Evolutionary conservation across 2,329 filamentous ascomycete genomes (phyloP).

Genomic region (Penicillium decumbens): DNA sequence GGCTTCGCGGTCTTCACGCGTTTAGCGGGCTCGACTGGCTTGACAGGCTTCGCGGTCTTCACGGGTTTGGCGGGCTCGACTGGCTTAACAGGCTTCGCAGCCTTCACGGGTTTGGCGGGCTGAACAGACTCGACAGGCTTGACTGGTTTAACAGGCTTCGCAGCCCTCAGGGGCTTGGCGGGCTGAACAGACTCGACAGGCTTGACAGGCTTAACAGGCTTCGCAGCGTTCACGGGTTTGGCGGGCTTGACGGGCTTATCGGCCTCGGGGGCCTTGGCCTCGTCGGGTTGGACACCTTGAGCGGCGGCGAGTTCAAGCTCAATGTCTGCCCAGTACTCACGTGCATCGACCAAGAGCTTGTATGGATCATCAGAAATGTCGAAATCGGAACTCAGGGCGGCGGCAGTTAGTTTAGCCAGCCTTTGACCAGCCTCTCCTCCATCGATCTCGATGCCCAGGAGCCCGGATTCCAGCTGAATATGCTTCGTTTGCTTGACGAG

Average conservation of each 20-base stretch:
- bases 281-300: neutral
- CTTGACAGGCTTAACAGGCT: neutral
- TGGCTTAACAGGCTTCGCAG: no score
- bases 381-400: slow-evolving; percentile 12
- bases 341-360: slow-evolving; percentile 3
- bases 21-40: no score
- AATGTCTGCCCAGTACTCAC: neutral
- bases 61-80: no score
- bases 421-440: slow-evolving; percentile 3
- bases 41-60: no score
- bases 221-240: no score
- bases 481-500: slow-evolving; percentile 1
- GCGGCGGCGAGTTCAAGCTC: neutral
- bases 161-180: neutral
- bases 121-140: neutral
- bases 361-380: slow-evolving; percentile 5
- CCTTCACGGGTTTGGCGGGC: no score
- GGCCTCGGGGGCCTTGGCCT: neutral
- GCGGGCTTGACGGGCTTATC: neutral
- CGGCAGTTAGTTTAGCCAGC: slow-evolving; percentile 8
- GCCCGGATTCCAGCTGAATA: neutral
- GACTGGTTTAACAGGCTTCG: neutral
- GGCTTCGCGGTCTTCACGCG: no score
- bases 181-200: no score
- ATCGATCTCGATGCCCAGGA: slow-evolving; percentile 7